Evolutionary conservation across 2,329 filamentous ascomycete genomes (phyloP), one percentile per base, ranked within the genome.

Genomic region (Biscogniauxia marginata): DNA sequence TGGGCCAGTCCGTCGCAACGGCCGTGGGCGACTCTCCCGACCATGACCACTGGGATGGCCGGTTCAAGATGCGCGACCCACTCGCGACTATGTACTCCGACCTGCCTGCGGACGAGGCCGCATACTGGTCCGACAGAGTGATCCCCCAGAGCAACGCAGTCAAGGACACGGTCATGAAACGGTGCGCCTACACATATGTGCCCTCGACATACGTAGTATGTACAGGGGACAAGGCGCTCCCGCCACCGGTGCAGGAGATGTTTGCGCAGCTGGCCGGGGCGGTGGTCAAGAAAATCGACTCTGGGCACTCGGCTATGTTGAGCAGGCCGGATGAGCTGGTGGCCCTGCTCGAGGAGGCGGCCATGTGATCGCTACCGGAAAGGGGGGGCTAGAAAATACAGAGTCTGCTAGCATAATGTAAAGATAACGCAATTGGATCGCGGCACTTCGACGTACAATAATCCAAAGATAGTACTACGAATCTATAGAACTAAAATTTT

Each of bases 181-280:
- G 50, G 1, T 54, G 59, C 25, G 59, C 63, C 2, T 65, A 59
- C 23, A 45, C 45, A 7, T 64, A 61, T 30, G 50, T 61, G 7
- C 61, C 61, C 9, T 65, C 63, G 6, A 64, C 63, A 11, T 65
- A 65, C n/a, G 50, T 65, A 2, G 49, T 65, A 20, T 54, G 54
- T 24, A 55, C 54, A 16, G 59, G 52, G 11, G 63, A 65, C 44
- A 52, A 51, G 18, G 59, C 55, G 19, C 13, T 53, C 4, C 59
- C 60, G n/a, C n/a, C 46, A 18, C 24, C 43, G 16, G 46, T 53
- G 7, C 56, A 50, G 48, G 25, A 50, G 49, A 23, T 44, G 49
- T 44, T 44, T 21, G 49, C 49, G 16, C n/a, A 44, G 49, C 30
- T 45, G 30, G 49, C 49, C 30, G 49, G 49, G 30, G 30, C 49